Conservation (phyloP, 2,329 filamentous ascomycete genomes). For the Setomelanomma holmii region DNA sequence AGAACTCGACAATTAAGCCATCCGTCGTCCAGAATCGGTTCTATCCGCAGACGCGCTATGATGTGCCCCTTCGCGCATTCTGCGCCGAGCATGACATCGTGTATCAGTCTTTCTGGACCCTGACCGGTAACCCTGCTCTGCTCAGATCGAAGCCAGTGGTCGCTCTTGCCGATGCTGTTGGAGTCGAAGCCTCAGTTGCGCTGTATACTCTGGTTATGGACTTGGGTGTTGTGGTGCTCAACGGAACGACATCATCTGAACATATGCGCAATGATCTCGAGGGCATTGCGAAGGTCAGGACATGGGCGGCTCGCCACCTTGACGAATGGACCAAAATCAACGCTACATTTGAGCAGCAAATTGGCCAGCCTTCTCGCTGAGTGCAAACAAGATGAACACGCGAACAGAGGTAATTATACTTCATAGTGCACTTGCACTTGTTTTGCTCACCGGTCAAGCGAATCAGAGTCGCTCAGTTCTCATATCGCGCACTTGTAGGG, state of each 20-base stretch:
- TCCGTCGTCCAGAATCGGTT: constrained; percentile 80
- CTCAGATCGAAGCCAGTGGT: constrained; percentile 57
- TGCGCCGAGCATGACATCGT: constrained; percentile 61
- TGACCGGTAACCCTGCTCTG: constrained; percentile 65
- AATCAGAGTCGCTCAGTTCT: too few species aligned
- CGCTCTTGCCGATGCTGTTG: constrained; percentile 54
- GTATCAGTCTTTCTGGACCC: constrained; percentile 68
- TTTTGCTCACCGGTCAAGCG: too few species aligned
- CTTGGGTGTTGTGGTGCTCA: constrained; percentile 59
- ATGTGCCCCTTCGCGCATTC: constrained; percentile 65
- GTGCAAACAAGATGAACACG: too few species aligned
- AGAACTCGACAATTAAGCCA: constrained; percentile 58
- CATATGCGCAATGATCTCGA: constrained; percentile 63
- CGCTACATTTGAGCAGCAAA: not conserved
- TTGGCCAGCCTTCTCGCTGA: too few species aligned
- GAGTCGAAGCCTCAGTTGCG: constrained; percentile 56
- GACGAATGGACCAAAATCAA: constrained; percentile 56
- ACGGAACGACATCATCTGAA: constrained; percentile 62
- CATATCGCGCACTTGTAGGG: too few species aligned
- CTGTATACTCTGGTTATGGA: constrained; percentile 65
- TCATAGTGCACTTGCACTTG: too few species aligned
- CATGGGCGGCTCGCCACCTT: constrained; percentile 56
- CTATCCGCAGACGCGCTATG: constrained; percentile 65
- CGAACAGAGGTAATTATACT: too few species aligned
- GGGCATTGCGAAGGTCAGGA: constrained; percentile 50